These are phyloP conservation scores for Thielaviopsis euricoi DNA, from an alignment of 2,329 filamentous ascomycete genomes.

Conservation along the genomic window DNA sequence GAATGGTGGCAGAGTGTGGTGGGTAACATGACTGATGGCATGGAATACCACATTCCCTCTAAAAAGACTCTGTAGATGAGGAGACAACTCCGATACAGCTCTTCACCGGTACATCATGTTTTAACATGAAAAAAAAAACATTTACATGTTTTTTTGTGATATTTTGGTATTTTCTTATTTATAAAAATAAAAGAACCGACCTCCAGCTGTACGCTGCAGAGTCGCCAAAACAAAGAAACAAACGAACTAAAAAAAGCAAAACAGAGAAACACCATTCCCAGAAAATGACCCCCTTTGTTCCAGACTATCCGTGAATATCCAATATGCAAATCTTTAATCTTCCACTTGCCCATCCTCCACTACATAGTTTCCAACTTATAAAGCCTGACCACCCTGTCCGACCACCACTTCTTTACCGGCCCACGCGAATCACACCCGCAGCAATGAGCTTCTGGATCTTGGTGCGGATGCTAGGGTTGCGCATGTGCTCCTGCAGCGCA, in stretches of 20 bases:
- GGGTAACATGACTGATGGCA: conserved; percentile 1
- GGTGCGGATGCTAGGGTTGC: conserved; percentile 65
- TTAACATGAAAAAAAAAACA: too few species aligned
- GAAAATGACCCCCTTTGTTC: neutral
- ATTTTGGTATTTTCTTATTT: neutral
- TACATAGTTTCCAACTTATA: neutral
- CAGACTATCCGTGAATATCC: neutral
- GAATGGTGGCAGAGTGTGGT: conserved; percentile 4
- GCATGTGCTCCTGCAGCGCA: conserved; percentile 93
- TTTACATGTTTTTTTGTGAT: neutral
- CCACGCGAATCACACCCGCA: conserved; percentile 77
- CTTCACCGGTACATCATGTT: too few species aligned
- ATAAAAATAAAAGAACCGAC: neutral
- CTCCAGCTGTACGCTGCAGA: neutral
- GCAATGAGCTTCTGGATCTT: conserved; percentile 94
- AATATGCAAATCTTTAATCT: neutral
- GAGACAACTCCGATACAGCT: neutral
- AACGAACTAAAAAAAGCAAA: too few species aligned
- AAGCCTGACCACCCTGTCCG: neutral
- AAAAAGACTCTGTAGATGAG: conserved; percentile 3
- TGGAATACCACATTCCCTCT: conserved; percentile 1
- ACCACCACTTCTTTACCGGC: conserved; percentile 22
- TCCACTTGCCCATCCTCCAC: neutral
- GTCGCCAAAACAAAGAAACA: neutral
- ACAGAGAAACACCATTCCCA: neutral